Evolutionary conservation across 2,329 filamentous ascomycete species (phyloP).

Genomic region (Scedosporium dehoogii): DNA sequence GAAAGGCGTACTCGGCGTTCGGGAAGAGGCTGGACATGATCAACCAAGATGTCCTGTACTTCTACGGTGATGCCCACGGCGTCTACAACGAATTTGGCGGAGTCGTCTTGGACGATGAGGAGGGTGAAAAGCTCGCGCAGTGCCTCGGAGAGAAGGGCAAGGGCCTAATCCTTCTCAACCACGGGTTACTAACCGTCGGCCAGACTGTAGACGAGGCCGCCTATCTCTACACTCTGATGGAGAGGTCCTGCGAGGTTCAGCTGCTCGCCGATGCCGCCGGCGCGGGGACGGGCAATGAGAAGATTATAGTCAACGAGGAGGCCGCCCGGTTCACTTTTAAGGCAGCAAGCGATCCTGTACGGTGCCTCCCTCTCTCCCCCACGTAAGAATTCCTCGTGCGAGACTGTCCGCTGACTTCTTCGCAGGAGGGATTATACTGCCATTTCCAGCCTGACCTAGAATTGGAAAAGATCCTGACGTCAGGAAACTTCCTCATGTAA

Average conservation of each 20-base stretch:
- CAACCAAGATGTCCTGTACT: conserved; percentile 54
- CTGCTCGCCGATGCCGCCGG: conserved; percentile 53
- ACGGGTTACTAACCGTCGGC: conserved; percentile 59
- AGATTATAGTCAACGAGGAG: conserved; percentile 28
- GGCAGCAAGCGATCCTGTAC: not conserved
- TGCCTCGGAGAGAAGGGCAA: conserved; percentile 48
- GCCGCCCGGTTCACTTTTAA: conserved; percentile 26
- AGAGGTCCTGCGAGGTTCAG: conserved; percentile 58
- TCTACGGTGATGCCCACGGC: conserved; percentile 47
- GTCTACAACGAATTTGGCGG: conserved; percentile 48
- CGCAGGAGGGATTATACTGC: too few species aligned
- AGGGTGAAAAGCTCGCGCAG: conserved; percentile 51
- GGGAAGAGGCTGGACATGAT: conserved; percentile 56
- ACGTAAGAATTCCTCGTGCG: too few species aligned
- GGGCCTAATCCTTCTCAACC: conserved; percentile 57
- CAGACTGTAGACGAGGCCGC: conserved; percentile 61
- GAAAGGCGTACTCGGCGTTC: conserved; percentile 58
- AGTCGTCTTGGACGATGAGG: conserved; percentile 46
- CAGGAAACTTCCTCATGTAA: too few species aligned
- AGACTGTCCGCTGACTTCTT: too few species aligned
- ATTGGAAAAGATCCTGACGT: too few species aligned
- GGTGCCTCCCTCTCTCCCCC: too few species aligned
- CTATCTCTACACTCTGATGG: conserved; percentile 57
- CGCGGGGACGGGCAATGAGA: conserved; percentile 16
- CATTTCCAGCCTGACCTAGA: too few species aligned